Conservation (phyloP, 331 rosid genomes). For the Prunus yedoensis region DNA sequence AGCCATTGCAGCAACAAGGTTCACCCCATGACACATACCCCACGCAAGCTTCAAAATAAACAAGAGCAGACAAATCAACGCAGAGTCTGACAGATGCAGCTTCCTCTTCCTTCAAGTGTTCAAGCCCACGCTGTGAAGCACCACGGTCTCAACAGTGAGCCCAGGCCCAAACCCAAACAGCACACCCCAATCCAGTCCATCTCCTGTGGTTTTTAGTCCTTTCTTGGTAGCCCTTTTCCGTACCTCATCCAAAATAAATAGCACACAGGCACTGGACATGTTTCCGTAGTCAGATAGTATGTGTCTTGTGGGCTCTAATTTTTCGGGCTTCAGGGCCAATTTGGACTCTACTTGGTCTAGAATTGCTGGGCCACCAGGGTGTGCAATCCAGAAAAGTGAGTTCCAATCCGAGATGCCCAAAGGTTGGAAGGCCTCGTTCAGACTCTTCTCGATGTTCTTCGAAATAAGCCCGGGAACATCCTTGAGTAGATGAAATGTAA, state of each 20-base stretch:
- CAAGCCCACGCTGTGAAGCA: constrained; percentile 27
- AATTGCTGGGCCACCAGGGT: constrained; percentile 60
- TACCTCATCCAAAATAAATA: constrained; percentile 58
- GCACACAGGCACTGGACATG: constrained; percentile 56
- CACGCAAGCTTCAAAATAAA: neutral
- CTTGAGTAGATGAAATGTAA: constrained; percentile 44
- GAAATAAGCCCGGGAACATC: constrained; percentile 55
- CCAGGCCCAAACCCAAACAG: constrained; percentile 39
- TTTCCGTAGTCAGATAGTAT: constrained; percentile 53
- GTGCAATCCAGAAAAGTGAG: constrained; percentile 55
- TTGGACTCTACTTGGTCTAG: constrained; percentile 47
- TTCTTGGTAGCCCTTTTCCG: constrained; percentile 37
- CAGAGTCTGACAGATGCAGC: too few relatives aligned
- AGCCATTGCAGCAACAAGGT: too few relatives aligned
- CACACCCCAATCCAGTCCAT: constrained; percentile 60
- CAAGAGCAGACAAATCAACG: neutral
- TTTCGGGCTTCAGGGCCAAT: constrained; percentile 41
- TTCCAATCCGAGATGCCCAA: constrained; percentile 54
- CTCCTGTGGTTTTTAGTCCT: constrained; percentile 41
- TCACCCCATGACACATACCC: too few relatives aligned
- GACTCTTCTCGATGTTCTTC: constrained; percentile 47
- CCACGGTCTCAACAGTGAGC: constrained; percentile 34
- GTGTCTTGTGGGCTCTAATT: constrained; percentile 39
- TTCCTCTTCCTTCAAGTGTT: neutral
- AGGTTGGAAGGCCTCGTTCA: constrained; percentile 42